These are phyloP conservation scores for Aspergillus clavatus DNA, from an alignment of 2,329 filamentous ascomycete species.

Conservation along the genomic window DNA sequence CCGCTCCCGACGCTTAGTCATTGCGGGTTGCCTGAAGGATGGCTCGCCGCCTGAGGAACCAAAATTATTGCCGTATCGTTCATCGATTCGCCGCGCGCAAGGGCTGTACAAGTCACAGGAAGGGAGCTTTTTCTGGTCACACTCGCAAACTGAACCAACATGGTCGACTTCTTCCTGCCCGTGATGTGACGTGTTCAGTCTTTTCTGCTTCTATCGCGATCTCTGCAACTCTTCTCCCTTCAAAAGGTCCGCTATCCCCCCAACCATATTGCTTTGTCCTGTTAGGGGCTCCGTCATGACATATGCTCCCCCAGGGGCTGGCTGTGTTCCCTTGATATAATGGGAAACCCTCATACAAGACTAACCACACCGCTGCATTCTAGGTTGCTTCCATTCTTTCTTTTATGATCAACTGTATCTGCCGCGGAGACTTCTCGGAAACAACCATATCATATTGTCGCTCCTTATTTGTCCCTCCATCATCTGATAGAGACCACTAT, in stretches of 20 bases:
- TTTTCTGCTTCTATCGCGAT: not conserved
- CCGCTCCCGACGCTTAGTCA: conserved; percentile 19
- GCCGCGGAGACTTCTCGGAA: not conserved
- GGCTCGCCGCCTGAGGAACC: conserved; percentile 16
- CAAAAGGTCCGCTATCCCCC: not conserved
- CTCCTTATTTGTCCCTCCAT: conserved; percentile 10
- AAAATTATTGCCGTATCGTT: conserved; percentile 5
- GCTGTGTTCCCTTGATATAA: not conserved
- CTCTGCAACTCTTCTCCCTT: not conserved
- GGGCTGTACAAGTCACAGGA: not conserved
- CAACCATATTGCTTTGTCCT: not conserved
- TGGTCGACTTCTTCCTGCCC: not conserved
- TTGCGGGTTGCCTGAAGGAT: not conserved
- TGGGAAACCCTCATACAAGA: conserved; percentile 1
- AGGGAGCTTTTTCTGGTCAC: too few species aligned
- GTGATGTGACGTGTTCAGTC: not conserved
- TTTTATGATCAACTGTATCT: not conserved
- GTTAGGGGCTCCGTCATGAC: not conserved
- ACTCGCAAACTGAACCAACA: too few species aligned
- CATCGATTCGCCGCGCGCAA: conserved; percentile 1
- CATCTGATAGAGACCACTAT: not conserved
- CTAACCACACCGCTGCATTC: conserved; percentile 7
- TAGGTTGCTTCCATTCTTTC: conserved; percentile 19
- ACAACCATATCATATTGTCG: conserved; percentile 11
- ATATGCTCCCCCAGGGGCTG: conserved; percentile 1